These are phyloP conservation scores for Agaricus subrufescens DNA, from an alignment of 768 basidiomycete species.

Conservation along the genomic window DNA sequence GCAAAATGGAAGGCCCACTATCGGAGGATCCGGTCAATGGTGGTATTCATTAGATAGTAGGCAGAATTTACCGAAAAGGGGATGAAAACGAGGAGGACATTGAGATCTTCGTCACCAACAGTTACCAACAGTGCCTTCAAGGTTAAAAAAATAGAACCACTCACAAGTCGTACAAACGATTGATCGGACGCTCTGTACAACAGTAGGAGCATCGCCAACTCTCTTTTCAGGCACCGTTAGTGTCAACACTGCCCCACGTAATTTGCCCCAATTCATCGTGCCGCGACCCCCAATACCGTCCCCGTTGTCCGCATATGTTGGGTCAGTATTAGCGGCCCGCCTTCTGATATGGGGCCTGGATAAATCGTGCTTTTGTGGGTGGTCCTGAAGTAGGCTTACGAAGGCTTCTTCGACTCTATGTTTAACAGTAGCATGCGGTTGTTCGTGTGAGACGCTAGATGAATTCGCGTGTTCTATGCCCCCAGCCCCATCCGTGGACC, in stretches of 20 bases:
- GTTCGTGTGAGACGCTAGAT: too few species aligned
- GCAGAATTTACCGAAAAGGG: slow-evolving; percentile 53
- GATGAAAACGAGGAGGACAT: slow-evolving; percentile 64
- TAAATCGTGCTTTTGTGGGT: too few species aligned
- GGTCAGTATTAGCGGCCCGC: too few species aligned
- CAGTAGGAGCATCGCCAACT: slow-evolving; percentile 41
- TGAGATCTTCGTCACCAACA: slow-evolving; percentile 45
- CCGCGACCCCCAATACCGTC: not conserved
- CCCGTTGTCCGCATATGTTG: too few species aligned
- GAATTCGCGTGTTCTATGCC: too few species aligned
- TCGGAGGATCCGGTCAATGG: not conserved
- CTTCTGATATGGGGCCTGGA: too few species aligned
- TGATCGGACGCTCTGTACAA: slow-evolving; percentile 42
- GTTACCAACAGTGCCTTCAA: not conserved
- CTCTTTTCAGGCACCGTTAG: slow-evolving; percentile 33
- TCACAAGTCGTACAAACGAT: slow-evolving; percentile 57
- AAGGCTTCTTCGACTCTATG: too few species aligned
- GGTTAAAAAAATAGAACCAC: slow-evolving; percentile 12
- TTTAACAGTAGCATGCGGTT: too few species aligned
- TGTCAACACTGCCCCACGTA: slow-evolving; percentile 4
- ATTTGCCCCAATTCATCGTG: not conserved
- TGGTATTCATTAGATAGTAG: not conserved
- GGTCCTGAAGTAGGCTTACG: too few species aligned
- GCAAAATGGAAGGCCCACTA: slow-evolving; percentile 76
- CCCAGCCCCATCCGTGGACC: too few species aligned